Conservation (phyloP, 345 rosid genomes). For the Pseudoturritis turrita region DNA sequence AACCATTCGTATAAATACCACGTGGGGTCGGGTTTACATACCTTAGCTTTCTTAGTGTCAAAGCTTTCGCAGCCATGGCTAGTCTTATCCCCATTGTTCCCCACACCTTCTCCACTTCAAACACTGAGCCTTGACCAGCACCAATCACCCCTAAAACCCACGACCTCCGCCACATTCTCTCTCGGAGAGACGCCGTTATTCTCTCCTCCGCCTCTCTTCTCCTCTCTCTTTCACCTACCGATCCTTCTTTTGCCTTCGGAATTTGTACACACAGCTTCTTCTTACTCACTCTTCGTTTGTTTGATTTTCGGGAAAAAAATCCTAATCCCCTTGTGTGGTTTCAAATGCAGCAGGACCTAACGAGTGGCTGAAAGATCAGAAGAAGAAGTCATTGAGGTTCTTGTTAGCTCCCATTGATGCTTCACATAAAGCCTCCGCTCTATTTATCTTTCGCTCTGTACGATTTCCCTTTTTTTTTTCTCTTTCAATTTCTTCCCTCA, state of each 20-base stretch:
- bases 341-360: slow-evolving; percentile 92
- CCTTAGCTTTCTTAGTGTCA: not conserved
- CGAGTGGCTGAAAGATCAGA: slow-evolving; percentile 97
- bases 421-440: slow-evolving; percentile 73
- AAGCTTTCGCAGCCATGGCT: slow-evolving; percentile 1
- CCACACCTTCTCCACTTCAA: slow-evolving; percentile 13
- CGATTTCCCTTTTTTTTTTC: not conserved
- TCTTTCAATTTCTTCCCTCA: not conserved
- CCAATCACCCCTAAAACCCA: too few species aligned
- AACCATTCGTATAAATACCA: too few species aligned
- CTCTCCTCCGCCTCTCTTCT: slow-evolving; percentile 47
- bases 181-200: slow-evolving; percentile 50
- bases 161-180: too few species aligned
- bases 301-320: too few species aligned
- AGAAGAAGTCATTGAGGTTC: slow-evolving; percentile 72
- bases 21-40: too few species aligned
- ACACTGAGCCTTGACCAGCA: slow-evolving; percentile 11
- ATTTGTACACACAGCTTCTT: slow-evolving; percentile 44
- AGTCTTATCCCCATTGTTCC: slow-evolving; percentile 37
- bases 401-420: slow-evolving; percentile 93
- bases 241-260: slow-evolving; percentile 74
- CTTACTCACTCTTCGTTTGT: too few species aligned
- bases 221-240: slow-evolving; percentile 34
- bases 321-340: slow-evolving; percentile 8
- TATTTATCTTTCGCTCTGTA: slow-evolving; percentile 61